A percentile compares a stretch with the other conserved stretches of the same genome.
Evolutionary conservation across 345 rosid genomes (phyloP).

Genomic region (Syzygium oleosum): DNA sequence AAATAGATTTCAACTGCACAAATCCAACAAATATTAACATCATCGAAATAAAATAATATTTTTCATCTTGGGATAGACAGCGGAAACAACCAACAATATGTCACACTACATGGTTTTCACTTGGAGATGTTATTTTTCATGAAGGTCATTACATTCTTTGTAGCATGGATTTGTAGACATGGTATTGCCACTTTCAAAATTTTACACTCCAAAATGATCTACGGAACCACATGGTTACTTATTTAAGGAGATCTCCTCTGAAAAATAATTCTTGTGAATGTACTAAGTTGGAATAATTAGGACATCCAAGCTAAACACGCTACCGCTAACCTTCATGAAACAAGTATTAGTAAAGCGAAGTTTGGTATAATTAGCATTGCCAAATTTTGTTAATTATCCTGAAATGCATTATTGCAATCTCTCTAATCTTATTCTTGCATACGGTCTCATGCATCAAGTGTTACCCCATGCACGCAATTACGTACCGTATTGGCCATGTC

Average conservation of each 20-base stretch:
- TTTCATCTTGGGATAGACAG: not conserved
- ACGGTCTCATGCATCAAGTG: not conserved
- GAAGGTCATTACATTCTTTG: not conserved
- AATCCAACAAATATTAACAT: not conserved
- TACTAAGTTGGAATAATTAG: not conserved
- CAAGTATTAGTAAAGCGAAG: not conserved
- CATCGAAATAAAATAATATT: not conserved
- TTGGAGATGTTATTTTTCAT: not conserved
- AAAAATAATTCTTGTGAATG: not conserved
- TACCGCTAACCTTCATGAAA: not conserved
- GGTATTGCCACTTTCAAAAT: not conserved
- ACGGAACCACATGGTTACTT: not conserved
- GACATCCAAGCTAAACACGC: not conserved
- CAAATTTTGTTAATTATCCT: not conserved
- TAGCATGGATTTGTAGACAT: not conserved
- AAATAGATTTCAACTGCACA: not conserved
- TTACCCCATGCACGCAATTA: not conserved
- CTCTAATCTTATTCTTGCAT: not conserved
- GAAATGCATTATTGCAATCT: not conserved
- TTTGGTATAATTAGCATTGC: not conserved
- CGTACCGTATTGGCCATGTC: slow-evolving; percentile 2
- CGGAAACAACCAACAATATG: not conserved
- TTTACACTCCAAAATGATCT: not conserved
- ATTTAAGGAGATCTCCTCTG: not conserved
- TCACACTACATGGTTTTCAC: not conserved